Base-by-base conservation (phyloP, 176 grass and related monocot species). In the Paspalum notatum region DNA sequence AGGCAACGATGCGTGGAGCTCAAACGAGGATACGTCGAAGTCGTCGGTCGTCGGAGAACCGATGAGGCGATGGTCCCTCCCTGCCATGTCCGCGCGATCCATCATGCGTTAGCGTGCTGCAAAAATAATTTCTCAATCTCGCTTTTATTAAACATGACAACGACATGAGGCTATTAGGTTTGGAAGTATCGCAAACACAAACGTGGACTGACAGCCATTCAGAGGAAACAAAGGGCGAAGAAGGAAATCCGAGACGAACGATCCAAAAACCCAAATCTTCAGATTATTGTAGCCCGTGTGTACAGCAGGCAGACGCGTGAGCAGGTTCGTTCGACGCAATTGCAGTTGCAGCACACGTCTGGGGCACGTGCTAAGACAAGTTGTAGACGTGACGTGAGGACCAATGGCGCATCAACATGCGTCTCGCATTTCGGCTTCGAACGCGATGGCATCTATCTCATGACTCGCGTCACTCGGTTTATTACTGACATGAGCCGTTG, bases 291-390 rank as follows among this genome's bases (percentile, higher is more conserved):
- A 32, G 1, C 32, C 32, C 32, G 32, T 32, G 32, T 32, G 32
- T 32, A 32, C 32, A 32, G 3, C 32, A 32, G 32, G 3, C 32
- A 32, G 32, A 3, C 32, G 32, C 32, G 32, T 32, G 32, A 32
- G 32, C 42, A 60, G 58, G 52, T 80, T 68, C 16, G 52, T 80
- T 68, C 16, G 25, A 20, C 65, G 78, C 54, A 70, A 59, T n/a
- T 47, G 52, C 66, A 37, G 9, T n/a, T 24, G 47, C 51, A 32
- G n/a, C 3, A 20, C 49, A 50, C 64, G 53, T 37, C 66, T 47
- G 52, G 11, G 59, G 16, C 38, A 58, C 8, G 40, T 15, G 64
- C 32, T 42, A 54, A 4, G 21, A 70, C 21, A 44, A 20, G 7
- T 12, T 12, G 4, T 32, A 17, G 21, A 44, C 49, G 53, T 71